These are phyloP conservation scores for Blastomyces emzantsi DNA, from an alignment of 2,329 filamentous ascomycete genomes.

Conservation along the genomic window DNA sequence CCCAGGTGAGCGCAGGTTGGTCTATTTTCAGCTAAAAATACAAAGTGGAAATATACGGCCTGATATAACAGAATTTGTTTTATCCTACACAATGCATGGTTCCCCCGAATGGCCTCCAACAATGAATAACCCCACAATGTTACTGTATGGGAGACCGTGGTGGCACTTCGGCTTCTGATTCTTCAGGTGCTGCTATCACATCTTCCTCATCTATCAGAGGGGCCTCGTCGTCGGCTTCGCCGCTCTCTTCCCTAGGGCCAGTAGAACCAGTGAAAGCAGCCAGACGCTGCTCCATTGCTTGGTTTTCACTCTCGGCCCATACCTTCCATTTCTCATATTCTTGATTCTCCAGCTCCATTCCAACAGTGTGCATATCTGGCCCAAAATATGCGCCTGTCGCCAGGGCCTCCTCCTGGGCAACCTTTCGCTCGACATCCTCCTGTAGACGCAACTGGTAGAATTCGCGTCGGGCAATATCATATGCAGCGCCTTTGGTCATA, in stretches of 20 bases:
- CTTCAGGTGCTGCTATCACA: constrained; percentile 2
- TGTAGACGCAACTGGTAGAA: constrained; percentile 79
- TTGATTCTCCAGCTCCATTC: constrained; percentile 72
- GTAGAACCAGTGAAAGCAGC: constrained; percentile 34
- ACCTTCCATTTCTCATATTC: constrained; percentile 75
- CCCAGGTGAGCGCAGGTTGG: too few relatives aligned
- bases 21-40: neutral
- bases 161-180: constrained; percentile 11
- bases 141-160: neutral
- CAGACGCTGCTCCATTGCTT: constrained; percentile 39
- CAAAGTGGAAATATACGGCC: neutral
- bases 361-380: constrained; percentile 62
- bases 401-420: constrained; percentile 80
- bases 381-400: constrained; percentile 85
- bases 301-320: constrained; percentile 57
- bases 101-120: neutral
- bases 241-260: constrained; percentile 2
- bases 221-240: neutral
- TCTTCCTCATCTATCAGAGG: constrained; percentile 7
- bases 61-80: constrained; percentile 3
- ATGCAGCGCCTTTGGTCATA: constrained; percentile 59
- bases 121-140: neutral
- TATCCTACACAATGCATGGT: neutral
- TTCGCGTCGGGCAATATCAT: constrained; percentile 78
- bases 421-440: constrained; percentile 70